Percentiles rank a stretch among this genome's conserved stretches.
Conservation (phyloP, 495 filamentous ascomycete species). For the Aspergillus affinis region DNA sequence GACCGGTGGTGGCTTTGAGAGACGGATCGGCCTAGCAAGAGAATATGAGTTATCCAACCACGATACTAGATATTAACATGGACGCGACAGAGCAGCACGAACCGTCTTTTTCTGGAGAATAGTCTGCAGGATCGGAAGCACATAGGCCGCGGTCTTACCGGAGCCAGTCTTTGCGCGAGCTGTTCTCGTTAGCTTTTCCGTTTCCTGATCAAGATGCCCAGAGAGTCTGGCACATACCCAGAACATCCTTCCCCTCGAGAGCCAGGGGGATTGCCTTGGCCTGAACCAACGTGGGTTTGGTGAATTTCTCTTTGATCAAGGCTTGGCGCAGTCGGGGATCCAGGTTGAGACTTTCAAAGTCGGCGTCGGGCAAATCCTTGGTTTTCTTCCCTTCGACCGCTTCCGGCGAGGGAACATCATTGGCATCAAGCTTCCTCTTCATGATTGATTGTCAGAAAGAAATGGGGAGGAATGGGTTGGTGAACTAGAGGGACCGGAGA, state of each 20-base stretch:
- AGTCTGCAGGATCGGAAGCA: constrained; percentile 81
- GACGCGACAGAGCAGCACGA: constrained; percentile 20
- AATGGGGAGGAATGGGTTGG: not conserved
- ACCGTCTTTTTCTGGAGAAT: constrained; percentile 77
- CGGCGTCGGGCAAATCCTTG: constrained; percentile 21
- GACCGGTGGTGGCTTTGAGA: constrained; percentile 56
- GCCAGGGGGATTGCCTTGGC: constrained; percentile 83
- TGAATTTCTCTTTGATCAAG: constrained; percentile 78
- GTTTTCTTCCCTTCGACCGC: constrained; percentile 23
- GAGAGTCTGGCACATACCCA: constrained; percentile 49
- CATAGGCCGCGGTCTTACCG: constrained; percentile 95
- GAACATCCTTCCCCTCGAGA: constrained; percentile 85
- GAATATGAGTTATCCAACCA: not conserved
- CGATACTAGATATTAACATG: not conserved
- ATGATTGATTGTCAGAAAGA: constrained; percentile 31
- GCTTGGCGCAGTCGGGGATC: constrained; percentile 85
- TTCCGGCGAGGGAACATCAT: constrained; percentile 54
- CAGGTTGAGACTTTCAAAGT: constrained; percentile 60
- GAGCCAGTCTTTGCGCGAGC: constrained; percentile 89
- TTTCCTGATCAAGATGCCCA: not conserved
- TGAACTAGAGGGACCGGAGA: not conserved
- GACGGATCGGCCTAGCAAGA: constrained; percentile 34
- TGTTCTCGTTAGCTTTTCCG: constrained; percentile 30
- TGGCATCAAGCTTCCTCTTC: constrained; percentile 65
- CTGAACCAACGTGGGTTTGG: constrained; percentile 82